Base-by-base conservation (phyloP, 2,329 filamentous ascomycete genomes). In the Aspergillus ochraceus region DNA sequence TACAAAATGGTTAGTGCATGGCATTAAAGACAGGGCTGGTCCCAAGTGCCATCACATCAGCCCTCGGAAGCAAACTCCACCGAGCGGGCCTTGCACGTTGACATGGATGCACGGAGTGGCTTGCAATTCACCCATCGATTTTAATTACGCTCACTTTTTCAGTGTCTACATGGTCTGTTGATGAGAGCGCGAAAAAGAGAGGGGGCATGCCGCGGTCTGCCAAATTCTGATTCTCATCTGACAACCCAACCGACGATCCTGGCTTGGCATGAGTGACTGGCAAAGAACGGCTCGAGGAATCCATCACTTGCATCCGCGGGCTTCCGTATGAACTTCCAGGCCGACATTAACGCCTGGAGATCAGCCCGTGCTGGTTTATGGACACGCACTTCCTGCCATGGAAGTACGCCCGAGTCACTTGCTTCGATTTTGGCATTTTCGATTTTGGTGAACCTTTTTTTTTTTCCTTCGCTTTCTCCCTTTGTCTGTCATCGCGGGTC, bases 201-300 rank as follows among this genome's bases (percentile, higher is more conserved):
- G 12, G 45, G 45, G 45, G 6, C 2, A n/a, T 42, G 36, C 14
- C 36, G 36, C 36, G 36, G 36, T 17, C 36, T n/a, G 8, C 17
- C 36, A n/a, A 42, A n/a, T 32, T 42, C 55, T 55, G 42, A 19
- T 42, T 52, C 56, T 57, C 64, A 61, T 64, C 60, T 63, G 61
- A 65, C 63, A 65, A 62, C 58, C 62, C 59, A 59, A 66, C 52
- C 30, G 60, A 60, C 57, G 63, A 65, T 65, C 63, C 60, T 60
- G 49, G 22, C 55, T 64, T 62, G 60, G 60, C 56, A 46, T 50
- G 52, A 53, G 49, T 53, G 46, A 22, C 47, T 30, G 39, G 42
- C n/a, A 36, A 52, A n/a, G 45, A 52, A 55, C 59, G 55, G 59
- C 57, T 55, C 49, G n/a, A 42, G 39, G 45, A 55, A 52, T 47